phyloP scores from a whole-genome alignment of 768 basidiomycete genomes.

The Solioccasus polychromus region DNA sequence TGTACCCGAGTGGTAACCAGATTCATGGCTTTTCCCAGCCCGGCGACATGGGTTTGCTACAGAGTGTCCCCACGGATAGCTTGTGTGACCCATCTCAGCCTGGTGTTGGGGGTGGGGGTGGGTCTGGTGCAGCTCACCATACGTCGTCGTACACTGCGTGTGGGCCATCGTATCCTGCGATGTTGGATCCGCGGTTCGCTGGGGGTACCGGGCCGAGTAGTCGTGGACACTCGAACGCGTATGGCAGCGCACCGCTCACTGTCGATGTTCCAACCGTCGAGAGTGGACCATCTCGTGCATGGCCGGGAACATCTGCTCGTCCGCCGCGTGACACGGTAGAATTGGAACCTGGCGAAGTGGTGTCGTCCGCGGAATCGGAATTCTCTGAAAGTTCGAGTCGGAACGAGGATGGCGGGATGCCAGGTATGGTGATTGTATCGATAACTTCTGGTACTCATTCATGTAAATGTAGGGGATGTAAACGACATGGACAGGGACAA shows the following conservation, averaged over 20 bases:
- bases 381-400: slow-evolving; percentile 24
- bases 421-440: slow-evolving; percentile 7
- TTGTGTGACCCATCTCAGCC: slow-evolving; percentile 19
- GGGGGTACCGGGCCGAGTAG: not conserved
- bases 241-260: not conserved
- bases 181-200: slow-evolving; percentile 11
- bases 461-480: too few species aligned
- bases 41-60: slow-evolving; percentile 18
- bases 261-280: not conserved
- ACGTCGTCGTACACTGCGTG: not conserved
- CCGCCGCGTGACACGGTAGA: slow-evolving; percentile 4
- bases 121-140: slow-evolving; percentile 17
- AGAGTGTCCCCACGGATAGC: slow-evolving; percentile 5
- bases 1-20: slow-evolving; percentile 10
- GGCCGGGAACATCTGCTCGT: not conserved
- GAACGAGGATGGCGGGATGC: slow-evolving; percentile 14
- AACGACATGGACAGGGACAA: not conserved
- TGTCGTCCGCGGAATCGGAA: slow-evolving; percentile 22
- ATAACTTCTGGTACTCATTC: not conserved
- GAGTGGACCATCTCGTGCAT: slow-evolving; percentile 5
- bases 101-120: slow-evolving; percentile 15
- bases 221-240: not conserved
- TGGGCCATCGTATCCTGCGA: slow-evolving; percentile 11
- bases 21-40: slow-evolving; percentile 17
- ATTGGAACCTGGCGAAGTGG: slow-evolving; percentile 27